phyloP scores from a whole-genome alignment of 805 yeast species.

The Dipodascopsis tothii region DNA sequence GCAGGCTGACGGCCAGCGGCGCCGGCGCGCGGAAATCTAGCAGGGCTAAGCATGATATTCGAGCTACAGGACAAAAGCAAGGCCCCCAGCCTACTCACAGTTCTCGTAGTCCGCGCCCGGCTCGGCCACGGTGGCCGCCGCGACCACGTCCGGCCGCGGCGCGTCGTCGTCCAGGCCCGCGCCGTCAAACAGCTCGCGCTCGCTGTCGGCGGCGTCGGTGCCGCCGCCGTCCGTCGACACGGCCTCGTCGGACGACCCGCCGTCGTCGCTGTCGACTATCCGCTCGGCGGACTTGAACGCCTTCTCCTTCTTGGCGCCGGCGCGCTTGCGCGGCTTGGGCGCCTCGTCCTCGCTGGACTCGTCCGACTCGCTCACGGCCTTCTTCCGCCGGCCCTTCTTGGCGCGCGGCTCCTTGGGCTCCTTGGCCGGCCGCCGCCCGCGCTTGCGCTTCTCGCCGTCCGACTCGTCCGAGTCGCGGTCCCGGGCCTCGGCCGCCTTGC shows the following conservation, averaged over 20 bases:
- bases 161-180: no score
- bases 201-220: no score
- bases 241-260: not conserved
- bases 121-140: no score
- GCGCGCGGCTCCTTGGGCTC: not conserved
- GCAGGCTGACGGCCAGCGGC: no score
- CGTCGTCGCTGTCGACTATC: not conserved
- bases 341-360: not conserved
- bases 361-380: not conserved
- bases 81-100: no score
- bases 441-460: not conserved
- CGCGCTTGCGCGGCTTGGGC: not conserved
- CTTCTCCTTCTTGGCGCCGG: not conserved
- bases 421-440: not conserved
- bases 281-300: not conserved
- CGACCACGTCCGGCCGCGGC: no score
- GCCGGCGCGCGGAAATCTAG: no score
- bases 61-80: no score
- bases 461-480: not conserved
- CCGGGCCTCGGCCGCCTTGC: not conserved
- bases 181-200: no score
- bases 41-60: no score
- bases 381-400: not conserved
- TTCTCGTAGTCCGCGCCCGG: no score
- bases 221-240: not conserved